Evolutionary conservation across 257 asterid genomes (phyloP), one percentile per base, ranked within the genome.

Genomic region (Penstemon newberryi): DNA sequence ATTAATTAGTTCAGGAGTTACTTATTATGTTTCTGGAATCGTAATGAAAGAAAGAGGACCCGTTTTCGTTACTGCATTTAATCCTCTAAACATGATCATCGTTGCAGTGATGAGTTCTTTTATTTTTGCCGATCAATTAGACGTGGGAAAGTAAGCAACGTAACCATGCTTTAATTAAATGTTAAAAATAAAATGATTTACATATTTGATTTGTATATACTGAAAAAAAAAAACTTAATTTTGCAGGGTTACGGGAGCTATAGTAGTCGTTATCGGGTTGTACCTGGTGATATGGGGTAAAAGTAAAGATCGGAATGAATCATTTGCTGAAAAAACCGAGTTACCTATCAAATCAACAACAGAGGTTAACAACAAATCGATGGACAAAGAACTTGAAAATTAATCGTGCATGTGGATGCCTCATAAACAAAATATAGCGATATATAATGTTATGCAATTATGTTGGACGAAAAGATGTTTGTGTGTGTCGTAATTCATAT

Each of bases 221-320:
- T 15, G 18, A 15, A 15, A 15, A 15, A 15, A 15, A 5, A 5
- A 2, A 5, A 8, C 5, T 43, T 49, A 7, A 56, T 41, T 57
- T 8, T 79, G 55, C 60, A 76, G 82, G 77, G 72, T 73, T 9
- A 12, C 63, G 5, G 84, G 84, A 62, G 85, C 81, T 6, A 45
- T 50, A 11, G 56, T 71, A 3, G 77, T 83, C 10, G 76, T 83
- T 18, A 60, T 60, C 11, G 87, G 87, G 33, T 58, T 83, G 5
- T 83, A 83, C 54, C 63, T 73, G 3, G 83, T 83, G 39, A 55
- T 80, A 66, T 83, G 87, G 85, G 87, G 85, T 11, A 80, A 78
- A 60, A 62, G 66, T 50, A 72, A 63, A 58, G 81, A 80, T 36
- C 60, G 44, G 7, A 59, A 65, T 12, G 11, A 8, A 47, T 61